phyloP scores from a whole-genome alignment of 2,329 filamentous ascomycete genomes.

The Aspergillus fumigatiaffinis region DNA sequence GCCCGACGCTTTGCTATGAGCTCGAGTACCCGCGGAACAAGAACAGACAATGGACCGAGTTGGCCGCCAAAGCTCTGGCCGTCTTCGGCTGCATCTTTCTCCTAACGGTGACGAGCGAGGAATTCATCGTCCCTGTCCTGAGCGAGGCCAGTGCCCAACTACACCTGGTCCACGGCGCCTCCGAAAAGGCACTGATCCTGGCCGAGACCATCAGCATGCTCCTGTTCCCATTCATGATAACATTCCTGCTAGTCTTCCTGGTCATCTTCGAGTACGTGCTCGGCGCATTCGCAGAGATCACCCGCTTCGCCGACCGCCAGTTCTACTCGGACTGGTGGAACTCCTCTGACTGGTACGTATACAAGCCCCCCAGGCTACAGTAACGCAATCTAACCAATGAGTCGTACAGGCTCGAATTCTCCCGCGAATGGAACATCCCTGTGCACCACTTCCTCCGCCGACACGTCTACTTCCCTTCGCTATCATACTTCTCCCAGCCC shows the following conservation, averaged over 20 bases:
- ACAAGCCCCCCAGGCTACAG: too few species aligned
- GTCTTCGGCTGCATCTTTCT: constrained; percentile 97
- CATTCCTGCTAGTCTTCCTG: constrained; percentile 89
- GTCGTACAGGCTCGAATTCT: constrained; percentile 74
- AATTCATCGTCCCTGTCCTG: constrained; percentile 91
- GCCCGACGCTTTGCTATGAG: constrained; percentile 95
- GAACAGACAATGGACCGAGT: constrained; percentile 71
- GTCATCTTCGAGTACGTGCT: constrained; percentile 98
- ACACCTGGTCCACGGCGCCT: constrained; percentile 43
- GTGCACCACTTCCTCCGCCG: constrained; percentile 93
- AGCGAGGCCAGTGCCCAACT: constrained; percentile 63
- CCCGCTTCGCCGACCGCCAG: constrained; percentile 85
- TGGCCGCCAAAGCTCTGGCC: constrained; percentile 80
- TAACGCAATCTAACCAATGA: not conserved
- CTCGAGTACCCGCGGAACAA: constrained; percentile 84
- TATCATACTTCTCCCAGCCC: constrained; percentile 69
- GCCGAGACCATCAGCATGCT: constrained; percentile 87
- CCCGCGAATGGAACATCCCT: constrained; percentile 94
- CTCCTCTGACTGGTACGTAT: constrained; percentile 47
- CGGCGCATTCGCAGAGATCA: constrained; percentile 91
- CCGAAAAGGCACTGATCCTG: constrained; percentile 73
- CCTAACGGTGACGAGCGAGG: constrained; percentile 83
- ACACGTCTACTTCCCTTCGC: constrained; percentile 85
- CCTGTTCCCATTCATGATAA: constrained; percentile 96
- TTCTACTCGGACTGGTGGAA: constrained; percentile 82